phyloP scores from a whole-genome alignment of 2,329 filamentous ascomycete genomes.

The Hypoxylon sp. region DNA sequence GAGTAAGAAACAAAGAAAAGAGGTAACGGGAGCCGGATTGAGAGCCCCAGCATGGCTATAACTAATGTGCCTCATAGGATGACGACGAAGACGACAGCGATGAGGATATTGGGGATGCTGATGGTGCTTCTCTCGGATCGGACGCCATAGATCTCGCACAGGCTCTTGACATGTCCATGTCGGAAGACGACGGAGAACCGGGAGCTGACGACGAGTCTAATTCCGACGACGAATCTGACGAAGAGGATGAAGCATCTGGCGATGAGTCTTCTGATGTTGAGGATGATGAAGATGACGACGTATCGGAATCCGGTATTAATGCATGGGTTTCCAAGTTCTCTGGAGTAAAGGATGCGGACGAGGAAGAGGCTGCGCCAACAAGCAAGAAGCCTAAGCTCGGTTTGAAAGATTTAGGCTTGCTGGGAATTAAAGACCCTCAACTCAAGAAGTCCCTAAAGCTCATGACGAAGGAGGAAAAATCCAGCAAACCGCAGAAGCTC shows the following conservation, averaged over 20 bases:
- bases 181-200: constrained; percentile 63
- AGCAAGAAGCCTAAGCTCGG: constrained; percentile 76
- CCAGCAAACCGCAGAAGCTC: constrained; percentile 74
- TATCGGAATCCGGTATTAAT: constrained; percentile 63
- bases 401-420: constrained; percentile 78
- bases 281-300: constrained; percentile 60
- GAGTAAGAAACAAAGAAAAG: constrained; percentile 54
- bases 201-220: constrained; percentile 62
- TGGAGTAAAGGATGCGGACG: constrained; percentile 71
- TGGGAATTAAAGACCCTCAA: constrained; percentile 77
- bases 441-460: constrained; percentile 85
- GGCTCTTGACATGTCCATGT: constrained; percentile 62
- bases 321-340: constrained; percentile 72
- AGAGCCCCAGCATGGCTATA: neutral
- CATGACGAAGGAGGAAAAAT: constrained; percentile 72
- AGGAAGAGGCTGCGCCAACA: constrained; percentile 60
- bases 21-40: constrained; percentile 59
- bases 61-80: constrained; percentile 49
- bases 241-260: constrained; percentile 59
- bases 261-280: constrained; percentile 59
- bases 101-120: constrained; percentile 64
- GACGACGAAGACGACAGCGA: constrained; percentile 71
- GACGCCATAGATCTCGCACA: constrained; percentile 71
- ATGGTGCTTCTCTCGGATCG: constrained; percentile 69
- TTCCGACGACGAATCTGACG: constrained; percentile 59